Percentiles rank a stretch among this genome's conserved stretches.
phyloP scores from a whole-genome alignment of 2,329 filamentous ascomycete species.

The Talaromyces pinophilus region DNA sequence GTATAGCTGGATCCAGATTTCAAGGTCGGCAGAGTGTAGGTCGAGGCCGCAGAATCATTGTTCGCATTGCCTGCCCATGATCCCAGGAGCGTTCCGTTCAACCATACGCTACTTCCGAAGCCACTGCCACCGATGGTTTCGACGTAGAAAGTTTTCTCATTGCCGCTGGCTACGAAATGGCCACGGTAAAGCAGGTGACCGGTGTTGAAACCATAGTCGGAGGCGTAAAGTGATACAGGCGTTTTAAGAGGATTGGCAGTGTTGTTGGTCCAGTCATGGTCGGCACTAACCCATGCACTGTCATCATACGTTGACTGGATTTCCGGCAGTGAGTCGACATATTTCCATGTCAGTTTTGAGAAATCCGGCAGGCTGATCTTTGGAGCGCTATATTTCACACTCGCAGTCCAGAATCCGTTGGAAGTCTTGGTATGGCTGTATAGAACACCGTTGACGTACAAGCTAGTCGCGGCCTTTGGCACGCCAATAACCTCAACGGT shows the following conservation, averaged over 20 bases:
- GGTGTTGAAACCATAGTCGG: slow-evolving; percentile 73
- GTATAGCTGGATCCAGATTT: slow-evolving; percentile 56
- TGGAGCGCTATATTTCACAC: slow-evolving; percentile 54
- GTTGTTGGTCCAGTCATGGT: slow-evolving; percentile 63
- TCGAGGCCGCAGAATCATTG: slow-evolving; percentile 54
- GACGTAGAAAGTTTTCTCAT: slow-evolving; percentile 59
- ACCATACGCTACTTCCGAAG: slow-evolving; percentile 67
- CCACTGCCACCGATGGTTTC: slow-evolving; percentile 66
- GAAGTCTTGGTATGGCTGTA: slow-evolving; percentile 44
- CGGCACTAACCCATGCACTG: slow-evolving; percentile 61
- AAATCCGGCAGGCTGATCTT: slow-evolving; percentile 60
- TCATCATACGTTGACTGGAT: slow-evolving; percentile 67
- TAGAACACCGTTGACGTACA: slow-evolving; percentile 63
- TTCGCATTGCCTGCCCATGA: slow-evolving; percentile 62
- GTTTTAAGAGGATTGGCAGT: slow-evolving; percentile 59
- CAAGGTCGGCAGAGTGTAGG: slow-evolving; percentile 59
- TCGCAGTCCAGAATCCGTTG: slow-evolving; percentile 54
- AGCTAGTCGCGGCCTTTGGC: slow-evolving; percentile 54
- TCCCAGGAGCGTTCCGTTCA: slow-evolving; percentile 64
- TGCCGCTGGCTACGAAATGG: slow-evolving; percentile 64
- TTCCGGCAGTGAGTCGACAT: slow-evolving; percentile 71
- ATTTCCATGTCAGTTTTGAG: slow-evolving; percentile 64
- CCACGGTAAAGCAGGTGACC: slow-evolving; percentile 71
- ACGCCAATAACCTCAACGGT: slow-evolving; percentile 68
- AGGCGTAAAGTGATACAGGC: slow-evolving; percentile 65